phyloP scores from a whole-genome alignment of 768 basidiomycete genomes.

The Suillus alpinus region DNA sequence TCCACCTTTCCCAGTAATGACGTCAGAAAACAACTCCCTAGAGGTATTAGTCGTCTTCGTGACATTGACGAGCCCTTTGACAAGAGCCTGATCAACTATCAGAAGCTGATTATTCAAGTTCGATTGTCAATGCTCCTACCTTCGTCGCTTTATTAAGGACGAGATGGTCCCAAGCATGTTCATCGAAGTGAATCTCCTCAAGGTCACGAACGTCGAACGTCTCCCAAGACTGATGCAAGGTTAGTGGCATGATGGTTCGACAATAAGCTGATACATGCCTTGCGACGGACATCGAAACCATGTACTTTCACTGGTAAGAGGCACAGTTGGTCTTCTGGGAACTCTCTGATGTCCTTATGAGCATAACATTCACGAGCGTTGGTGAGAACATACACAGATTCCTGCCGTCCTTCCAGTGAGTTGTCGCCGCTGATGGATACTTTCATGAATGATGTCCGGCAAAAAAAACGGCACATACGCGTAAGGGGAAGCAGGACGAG shows the following conservation, averaged over 20 bases:
- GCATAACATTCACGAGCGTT: neutral
- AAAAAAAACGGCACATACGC: neutral
- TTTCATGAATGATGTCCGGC: neutral
- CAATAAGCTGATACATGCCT: constrained; percentile 19
- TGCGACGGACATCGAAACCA: constrained; percentile 61
- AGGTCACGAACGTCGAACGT: constrained; percentile 57
- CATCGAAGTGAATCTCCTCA: constrained; percentile 51
- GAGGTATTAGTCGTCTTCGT: constrained; percentile 19
- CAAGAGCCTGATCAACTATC: constrained; percentile 35
- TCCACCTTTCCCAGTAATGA: constrained; percentile 65
- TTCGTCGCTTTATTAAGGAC: constrained; percentile 55
- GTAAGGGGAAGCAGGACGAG: neutral
- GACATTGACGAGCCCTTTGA: constrained; percentile 25
- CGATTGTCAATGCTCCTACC: constrained; percentile 13
- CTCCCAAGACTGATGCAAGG: constrained; percentile 38
- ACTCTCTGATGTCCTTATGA: constrained; percentile 23
- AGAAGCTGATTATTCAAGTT: neutral
- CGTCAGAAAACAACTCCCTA: constrained; percentile 36
- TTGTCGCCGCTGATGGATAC: neutral
- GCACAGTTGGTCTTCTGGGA: constrained; percentile 52
- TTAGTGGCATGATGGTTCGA: neutral
- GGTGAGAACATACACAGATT: neutral
- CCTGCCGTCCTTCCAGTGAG: neutral
- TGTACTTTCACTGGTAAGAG: constrained; percentile 56
- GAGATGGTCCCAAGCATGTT: constrained; percentile 56